phyloP scores from a whole-genome alignment of 331 rosid species.

The Stylosanthes scabra region DNA sequence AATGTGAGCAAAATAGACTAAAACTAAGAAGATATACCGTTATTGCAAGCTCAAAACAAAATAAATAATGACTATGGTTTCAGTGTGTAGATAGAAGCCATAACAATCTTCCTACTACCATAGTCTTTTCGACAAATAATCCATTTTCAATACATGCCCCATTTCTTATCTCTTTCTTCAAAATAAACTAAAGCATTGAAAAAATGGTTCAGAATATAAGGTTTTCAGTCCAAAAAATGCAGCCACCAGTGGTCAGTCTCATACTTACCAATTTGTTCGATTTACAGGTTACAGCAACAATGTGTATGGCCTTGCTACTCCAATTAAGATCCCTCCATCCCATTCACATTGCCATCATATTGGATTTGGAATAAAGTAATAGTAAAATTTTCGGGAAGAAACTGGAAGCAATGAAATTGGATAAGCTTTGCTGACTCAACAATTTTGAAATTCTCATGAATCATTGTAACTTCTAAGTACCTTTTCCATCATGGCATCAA shows the following conservation, averaged over 20 bases:
- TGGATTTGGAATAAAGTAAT: conserved; percentile 72
- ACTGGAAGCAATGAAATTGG: conserved; percentile 80
- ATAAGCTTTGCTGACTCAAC: conserved; percentile 26
- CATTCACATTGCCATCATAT: conserved; percentile 88
- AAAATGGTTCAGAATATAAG: conserved; percentile 12
- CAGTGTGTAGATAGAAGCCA: not conserved
- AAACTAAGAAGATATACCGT: too few relatives aligned
- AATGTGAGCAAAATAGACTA: too few relatives aligned
- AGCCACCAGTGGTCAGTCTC: conserved; percentile 17
- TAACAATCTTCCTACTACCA: not conserved
- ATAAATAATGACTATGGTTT: not conserved
- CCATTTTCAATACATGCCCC: conserved; percentile 6
- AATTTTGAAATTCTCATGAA: conserved; percentile 28
- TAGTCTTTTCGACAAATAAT: conserved; percentile 5
- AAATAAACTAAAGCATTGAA: conserved; percentile 7
- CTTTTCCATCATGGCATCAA: conserved; percentile 77
- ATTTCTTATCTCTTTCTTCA: not conserved
- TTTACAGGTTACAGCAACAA: conserved; percentile 62
- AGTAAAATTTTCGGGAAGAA: conserved; percentile 91
- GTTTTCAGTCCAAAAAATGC: not conserved
- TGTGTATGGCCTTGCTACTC: conserved; percentile 85
- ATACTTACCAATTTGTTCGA: conserved; percentile 92
- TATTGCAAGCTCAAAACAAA: not conserved
- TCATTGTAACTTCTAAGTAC: conserved; percentile 45
- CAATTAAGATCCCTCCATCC: conserved; percentile 88